Evolutionary conservation across 2,329 filamentous ascomycete species (phyloP).

Genomic region (Fusarium temperatum): DNA sequence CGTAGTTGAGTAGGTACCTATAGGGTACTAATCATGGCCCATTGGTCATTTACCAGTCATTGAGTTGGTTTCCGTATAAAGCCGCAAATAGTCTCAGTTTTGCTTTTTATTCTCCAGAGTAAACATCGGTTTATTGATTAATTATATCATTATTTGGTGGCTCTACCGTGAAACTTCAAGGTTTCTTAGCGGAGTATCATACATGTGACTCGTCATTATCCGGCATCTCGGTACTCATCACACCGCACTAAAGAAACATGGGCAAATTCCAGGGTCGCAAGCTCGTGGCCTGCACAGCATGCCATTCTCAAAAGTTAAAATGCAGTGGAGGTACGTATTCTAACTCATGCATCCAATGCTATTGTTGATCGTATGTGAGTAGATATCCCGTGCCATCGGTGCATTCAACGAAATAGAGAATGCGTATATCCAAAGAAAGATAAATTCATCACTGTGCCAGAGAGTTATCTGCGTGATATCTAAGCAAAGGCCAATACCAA

Average conservation of each 20-base stretch:
- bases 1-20: not conserved
- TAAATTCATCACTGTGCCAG: not conserved
- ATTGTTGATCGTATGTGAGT: not conserved
- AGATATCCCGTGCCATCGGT: not conserved
- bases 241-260: not conserved
- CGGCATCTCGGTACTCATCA: not conserved
- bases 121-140: not conserved
- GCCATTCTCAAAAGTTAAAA: not conserved
- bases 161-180: not conserved
- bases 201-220: not conserved
- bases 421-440: not conserved
- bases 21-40: not conserved
- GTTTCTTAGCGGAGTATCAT: not conserved
- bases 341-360: accelerated
- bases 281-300: not conserved
- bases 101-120: not conserved
- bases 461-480: not conserved
- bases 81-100: not conserved
- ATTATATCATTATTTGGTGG: not conserved
- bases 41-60: not conserved
- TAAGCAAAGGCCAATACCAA: not conserved
- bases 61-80: not conserved
- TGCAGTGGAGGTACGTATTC: not conserved
- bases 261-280: not conserved
- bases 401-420: not conserved